Evolutionary conservation across 805 yeast genomes (phyloP).

Genomic region (Pachysolen tannophilus): DNA sequence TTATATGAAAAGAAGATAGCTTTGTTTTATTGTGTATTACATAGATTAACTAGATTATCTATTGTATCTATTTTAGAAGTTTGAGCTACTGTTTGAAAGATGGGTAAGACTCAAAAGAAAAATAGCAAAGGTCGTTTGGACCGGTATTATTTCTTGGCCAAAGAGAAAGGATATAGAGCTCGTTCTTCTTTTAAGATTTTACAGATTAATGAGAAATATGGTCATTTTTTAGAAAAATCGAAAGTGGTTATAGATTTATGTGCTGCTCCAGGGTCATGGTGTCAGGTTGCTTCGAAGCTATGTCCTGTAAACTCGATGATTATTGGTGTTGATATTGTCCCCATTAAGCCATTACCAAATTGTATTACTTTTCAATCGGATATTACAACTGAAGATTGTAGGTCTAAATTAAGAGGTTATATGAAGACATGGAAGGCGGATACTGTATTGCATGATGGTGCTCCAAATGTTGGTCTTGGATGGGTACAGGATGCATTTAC

Average conservation of each 20-base stretch:
- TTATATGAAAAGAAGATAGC: no score
- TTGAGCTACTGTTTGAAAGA: no score
- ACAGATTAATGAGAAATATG: conserved; percentile 94
- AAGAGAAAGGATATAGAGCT: conserved; percentile 97
- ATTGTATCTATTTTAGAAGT: no score
- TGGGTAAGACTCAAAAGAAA: conserved; percentile 93
- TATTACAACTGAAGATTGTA: conserved; percentile 96
- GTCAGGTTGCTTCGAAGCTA: conserved; percentile 92
- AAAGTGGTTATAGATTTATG: conserved; percentile 96
- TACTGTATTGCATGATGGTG: conserved; percentile 98
- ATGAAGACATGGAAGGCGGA: conserved; percentile 99
- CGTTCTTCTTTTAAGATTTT: conserved; percentile 95
- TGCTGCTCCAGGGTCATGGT: conserved; percentile 99
- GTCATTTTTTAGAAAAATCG: conserved; percentile 88
- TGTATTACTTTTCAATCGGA: conserved; percentile 93
- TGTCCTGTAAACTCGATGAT: conserved; percentile 92
- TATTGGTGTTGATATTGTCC: conserved; percentile 98
- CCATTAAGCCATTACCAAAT: conserved; percentile 93
- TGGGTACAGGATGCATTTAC: conserved; percentile 99
- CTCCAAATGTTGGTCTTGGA: conserved; percentile 99
- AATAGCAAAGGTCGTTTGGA: conserved; percentile 98
- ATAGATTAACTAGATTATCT: no score
- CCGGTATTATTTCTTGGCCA: conserved; percentile 91
- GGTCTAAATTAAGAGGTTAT: conserved; percentile 88
- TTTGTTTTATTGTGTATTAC: no score